Evolutionary conservation across 2,329 filamentous ascomycete species (phyloP), one percentile per base, ranked within the genome.

Genomic region (Talaromyces piceae): DNA sequence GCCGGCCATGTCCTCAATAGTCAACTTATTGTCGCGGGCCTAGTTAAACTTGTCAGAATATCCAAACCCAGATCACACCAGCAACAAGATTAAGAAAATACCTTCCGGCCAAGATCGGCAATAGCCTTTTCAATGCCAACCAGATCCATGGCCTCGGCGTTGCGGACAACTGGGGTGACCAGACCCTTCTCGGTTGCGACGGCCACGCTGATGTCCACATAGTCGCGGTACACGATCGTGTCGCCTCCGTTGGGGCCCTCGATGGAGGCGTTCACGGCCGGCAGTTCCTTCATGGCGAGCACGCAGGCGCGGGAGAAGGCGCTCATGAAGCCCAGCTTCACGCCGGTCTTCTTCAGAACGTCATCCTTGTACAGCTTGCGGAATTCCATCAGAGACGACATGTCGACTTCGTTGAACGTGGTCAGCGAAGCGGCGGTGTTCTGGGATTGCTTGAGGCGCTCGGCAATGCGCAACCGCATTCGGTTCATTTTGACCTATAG

Each of bases 271-370:
- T 98, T 98, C 63, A 97, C 88, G 1, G 85, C 86, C 11, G 91
- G 93, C n/a, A 97, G 77, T 58, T 97, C 91, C 64, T 86, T 87
- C 88, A 96, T 95, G 53, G 93, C 93, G 54, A 97, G 77, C 41
- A 95, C 83, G 61, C 83, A 88, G 45, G 93, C 93, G 57, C 87
- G 87, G 3, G 91, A 88, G 73, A 98, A 98, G 51, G 91, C 91
- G 69, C 90, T 93, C 91, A 98, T 97, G 77, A 97, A 98, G n/a
- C 93, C 93, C 49, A 98, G 85, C 78, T 97, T 98, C 53, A 97
- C 87, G 41, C 91, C 91, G 8, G 88, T 93, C 78, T 91, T 95
- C 80, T 97, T 95, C 52, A 97, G 77, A 20, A 96, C 77, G 54
- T 95, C 91, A 54, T 97, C 91, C 78, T 97, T 97, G 81, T 97